A percentile compares a stretch with the other conserved stretches of the same genome.
Conservation (phyloP, 2,329 filamentous ascomycete species). For the Claviceps pazoutovae region DNA sequence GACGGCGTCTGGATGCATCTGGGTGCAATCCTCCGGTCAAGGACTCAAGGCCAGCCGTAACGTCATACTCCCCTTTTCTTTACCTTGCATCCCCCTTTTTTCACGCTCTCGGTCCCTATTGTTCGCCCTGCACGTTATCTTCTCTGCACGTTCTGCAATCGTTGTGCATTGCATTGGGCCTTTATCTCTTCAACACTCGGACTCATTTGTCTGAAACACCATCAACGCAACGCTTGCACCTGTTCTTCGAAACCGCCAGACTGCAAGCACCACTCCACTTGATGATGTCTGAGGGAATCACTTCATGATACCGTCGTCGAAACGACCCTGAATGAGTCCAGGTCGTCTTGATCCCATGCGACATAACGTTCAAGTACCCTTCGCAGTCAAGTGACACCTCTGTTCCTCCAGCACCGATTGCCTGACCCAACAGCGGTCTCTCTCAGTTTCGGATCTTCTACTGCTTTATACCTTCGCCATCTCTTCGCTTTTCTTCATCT, state of each 20-base stretch:
- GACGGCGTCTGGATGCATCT: not conserved
- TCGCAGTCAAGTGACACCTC: not conserved
- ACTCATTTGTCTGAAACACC: not conserved
- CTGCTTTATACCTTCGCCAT: not conserved
- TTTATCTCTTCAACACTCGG: not conserved
- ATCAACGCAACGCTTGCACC: not conserved
- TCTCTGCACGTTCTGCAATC: not conserved
- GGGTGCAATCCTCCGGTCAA: not conserved
- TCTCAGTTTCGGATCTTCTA: not conserved
- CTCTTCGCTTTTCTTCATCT: constrained; percentile 15
- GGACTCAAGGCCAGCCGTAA: not conserved
- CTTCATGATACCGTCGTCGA: no score
- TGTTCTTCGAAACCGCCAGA: not conserved
- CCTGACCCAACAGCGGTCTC: not conserved
- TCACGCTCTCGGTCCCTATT: not conserved
- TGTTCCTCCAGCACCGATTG: not conserved
- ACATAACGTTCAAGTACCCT: constrained; percentile 6
- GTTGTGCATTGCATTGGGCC: not conserved
- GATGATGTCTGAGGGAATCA: not conserved
- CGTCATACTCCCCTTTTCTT: not conserved
- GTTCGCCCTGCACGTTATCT: not conserved
- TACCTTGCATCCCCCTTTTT: not conserved
- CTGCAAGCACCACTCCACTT: constrained; percentile 2
- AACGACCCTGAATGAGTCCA: not conserved
- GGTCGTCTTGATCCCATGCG: constrained; percentile 1